phyloP scores from a whole-genome alignment of 2,329 filamentous ascomycete species.

The Cercospora berteroae region DNA sequence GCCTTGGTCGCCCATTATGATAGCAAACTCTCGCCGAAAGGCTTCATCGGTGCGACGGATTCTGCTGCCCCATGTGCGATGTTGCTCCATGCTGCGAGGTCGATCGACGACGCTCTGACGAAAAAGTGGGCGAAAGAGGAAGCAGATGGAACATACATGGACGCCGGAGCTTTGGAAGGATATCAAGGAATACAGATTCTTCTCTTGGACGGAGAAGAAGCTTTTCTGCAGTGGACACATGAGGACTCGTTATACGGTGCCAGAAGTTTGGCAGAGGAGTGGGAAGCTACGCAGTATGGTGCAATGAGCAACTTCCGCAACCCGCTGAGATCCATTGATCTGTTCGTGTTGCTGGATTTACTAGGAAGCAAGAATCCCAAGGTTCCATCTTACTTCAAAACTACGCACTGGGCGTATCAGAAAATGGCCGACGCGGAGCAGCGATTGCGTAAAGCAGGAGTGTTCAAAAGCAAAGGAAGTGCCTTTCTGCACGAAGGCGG shows the following conservation, averaged over 20 bases:
- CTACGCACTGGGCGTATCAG: slow-evolving; percentile 90
- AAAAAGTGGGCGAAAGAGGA: slow-evolving; percentile 77
- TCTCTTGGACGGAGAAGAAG: slow-evolving; percentile 91
- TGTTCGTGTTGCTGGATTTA: slow-evolving; percentile 90
- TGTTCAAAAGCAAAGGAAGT: slow-evolving; percentile 58
- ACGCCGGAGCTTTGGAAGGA: slow-evolving; percentile 58
- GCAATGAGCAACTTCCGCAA: slow-evolving; percentile 72
- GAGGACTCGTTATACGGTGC: slow-evolving; percentile 86
- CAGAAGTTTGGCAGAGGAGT: slow-evolving; percentile 71
- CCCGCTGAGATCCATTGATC: slow-evolving; percentile 72
- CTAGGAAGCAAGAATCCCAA: slow-evolving; percentile 67
- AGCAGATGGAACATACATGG: slow-evolving; percentile 45
- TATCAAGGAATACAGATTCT: slow-evolving; percentile 84
- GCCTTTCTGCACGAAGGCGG: slow-evolving; percentile 65
- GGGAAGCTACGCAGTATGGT: slow-evolving; percentile 70
- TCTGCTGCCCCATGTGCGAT: slow-evolving; percentile 94
- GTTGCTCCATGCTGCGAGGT: slow-evolving; percentile 79
- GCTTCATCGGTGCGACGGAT: slow-evolving; percentile 91
- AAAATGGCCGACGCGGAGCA: slow-evolving; percentile 71
- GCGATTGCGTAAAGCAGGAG: slow-evolving; percentile 65
- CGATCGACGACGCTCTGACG: slow-evolving; percentile 74
- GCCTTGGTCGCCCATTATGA: slow-evolving; percentile 95
- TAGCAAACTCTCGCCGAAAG: slow-evolving; percentile 72
- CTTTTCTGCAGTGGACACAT: slow-evolving; percentile 76
- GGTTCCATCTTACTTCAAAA: slow-evolving; percentile 82